Percentiles rank a stretch among this genome's conserved stretches.
Evolutionary conservation across 192 early-diverging fungal species (phyloP).

Genomic region (Irineochytrium annulatum): DNA sequence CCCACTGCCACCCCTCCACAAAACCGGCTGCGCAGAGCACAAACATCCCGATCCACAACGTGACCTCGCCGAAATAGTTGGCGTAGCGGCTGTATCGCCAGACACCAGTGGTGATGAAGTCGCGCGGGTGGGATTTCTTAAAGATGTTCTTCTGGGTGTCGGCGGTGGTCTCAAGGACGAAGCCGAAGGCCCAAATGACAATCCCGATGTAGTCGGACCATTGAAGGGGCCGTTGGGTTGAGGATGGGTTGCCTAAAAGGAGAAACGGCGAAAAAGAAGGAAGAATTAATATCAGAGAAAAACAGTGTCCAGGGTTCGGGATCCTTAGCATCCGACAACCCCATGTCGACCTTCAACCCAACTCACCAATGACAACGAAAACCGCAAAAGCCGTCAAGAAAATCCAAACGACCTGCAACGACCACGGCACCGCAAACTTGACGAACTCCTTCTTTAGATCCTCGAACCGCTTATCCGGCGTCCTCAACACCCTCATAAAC

Average conservation of each 20-base stretch:
- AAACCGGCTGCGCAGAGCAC: constrained; percentile 42
- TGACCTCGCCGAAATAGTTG: constrained; percentile 53
- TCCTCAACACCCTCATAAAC: constrained; percentile 30
- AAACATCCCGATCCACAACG: constrained; percentile 51
- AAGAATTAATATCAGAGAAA: no score
- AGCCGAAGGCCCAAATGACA: constrained; percentile 43
- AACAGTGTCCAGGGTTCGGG: no score
- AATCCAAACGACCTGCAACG: constrained; percentile 50
- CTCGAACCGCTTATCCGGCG: constrained; percentile 41
- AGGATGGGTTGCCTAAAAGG: constrained; percentile 24
- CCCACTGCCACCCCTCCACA: constrained; percentile 45
- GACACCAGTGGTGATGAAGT: constrained; percentile 47
- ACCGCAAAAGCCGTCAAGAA: constrained; percentile 47
- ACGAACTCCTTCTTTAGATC: constrained; percentile 38
- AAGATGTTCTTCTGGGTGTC: constrained; percentile 47
- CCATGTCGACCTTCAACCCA: no score
- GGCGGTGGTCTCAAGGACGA: constrained; percentile 40
- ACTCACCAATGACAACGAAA: constrained; percentile 35
- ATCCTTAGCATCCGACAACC: no score
- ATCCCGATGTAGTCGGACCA: constrained; percentile 40
- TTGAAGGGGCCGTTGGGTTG: constrained; percentile 27
- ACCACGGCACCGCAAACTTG: constrained; percentile 43
- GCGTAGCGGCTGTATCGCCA: constrained; percentile 42
- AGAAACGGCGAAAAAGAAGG: neutral
- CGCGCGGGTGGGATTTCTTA: constrained; percentile 39